These are phyloP conservation scores for Gossypium arboreum DNA, from an alignment of 345 rosid species.

Conservation along the genomic window DNA sequence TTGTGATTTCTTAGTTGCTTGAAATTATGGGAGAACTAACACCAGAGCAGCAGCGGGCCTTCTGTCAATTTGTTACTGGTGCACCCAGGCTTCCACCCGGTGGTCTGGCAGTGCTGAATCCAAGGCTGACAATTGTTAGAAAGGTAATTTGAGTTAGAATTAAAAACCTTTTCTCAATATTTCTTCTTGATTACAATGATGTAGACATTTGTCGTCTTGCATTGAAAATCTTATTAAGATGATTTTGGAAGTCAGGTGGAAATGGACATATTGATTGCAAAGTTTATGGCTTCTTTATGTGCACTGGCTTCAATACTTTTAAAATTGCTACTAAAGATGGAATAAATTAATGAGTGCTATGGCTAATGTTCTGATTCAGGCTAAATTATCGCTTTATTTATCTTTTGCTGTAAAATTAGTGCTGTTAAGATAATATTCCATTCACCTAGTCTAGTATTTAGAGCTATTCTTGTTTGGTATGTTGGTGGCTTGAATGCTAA, in stretches of 20 bases:
- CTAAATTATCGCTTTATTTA: background rate
- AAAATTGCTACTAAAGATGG: background rate
- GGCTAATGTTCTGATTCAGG: background rate
- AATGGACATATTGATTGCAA: background rate
- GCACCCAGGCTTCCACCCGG: conserved; percentile 99
- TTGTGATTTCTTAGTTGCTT: conserved; percentile 49
- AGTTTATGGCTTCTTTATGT: background rate
- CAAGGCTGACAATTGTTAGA: conserved; percentile 93
- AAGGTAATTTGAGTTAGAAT: conserved; percentile 48
- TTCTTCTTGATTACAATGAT: background rate
- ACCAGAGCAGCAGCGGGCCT: conserved; percentile 92
- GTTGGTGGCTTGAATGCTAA: background rate
- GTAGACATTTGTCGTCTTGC: background rate
- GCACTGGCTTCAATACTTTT: background rate
- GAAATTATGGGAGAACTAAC: conserved; percentile 98
- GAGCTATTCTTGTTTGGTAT: background rate
- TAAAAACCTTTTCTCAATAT: background rate
- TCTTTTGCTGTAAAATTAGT: background rate
- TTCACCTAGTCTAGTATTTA: background rate
- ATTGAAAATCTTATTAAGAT: background rate
- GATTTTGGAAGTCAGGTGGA: background rate
- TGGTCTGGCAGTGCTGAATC: conserved; percentile 88
- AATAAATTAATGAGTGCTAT: background rate
- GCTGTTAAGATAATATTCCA: background rate
- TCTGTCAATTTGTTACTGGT: conserved; percentile 98